Evolutionary conservation across 202 grass and related monocot species (phyloP), one percentile per base, ranked within the genome.

Genomic region (Zizania palustris): DNA sequence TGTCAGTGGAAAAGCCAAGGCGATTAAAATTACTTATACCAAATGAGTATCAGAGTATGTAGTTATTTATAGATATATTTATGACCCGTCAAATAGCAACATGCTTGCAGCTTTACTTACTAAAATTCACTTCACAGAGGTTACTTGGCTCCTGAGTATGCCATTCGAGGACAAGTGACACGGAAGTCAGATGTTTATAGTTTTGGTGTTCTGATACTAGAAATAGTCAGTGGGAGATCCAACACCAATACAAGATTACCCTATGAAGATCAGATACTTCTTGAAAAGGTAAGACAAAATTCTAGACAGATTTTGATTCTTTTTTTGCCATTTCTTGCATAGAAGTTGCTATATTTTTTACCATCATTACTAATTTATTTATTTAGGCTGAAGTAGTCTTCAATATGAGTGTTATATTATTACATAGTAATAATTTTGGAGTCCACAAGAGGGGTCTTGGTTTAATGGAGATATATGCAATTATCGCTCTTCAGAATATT

Each of bases 71-170:
- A 65, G 46, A 67, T 13, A 42, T 76, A 54, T 60, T 40, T 67
- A 34, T 71, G 51, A n/a, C 63, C 63, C 49, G 48, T 73, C 9
- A 7, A 40, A 60, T 40, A 63, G 67, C 16, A 8, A 21, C 71
- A 79, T 50, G 28, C 42, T 72, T 83, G 51, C 15, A 78, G 39
- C 46, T 65, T 75, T 90, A n/a, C 69, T 93, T 73, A 85, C 60
- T 63, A 0, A 14, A 38, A 79, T 80, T 81, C 85, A 34, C 74
- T 80, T 74, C 53, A 45, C 91, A 93, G 90, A 80, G 90, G 90
- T 15, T 93, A 93, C 71, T 85, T 93, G 74, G 90, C 87, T 87
- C 90, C 90, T 65, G 90, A 93, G 57, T 93, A 93, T 87, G 90
- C 87, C 22, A 87, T 90, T 87, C 74, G 90, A 77, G 90, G 90